A percentile compares a stretch with the other conserved stretches of the same genome.
Evolutionary conservation across 73 alveolate genomes (phyloP).

Genomic region (Uronychia setigera): DNA sequence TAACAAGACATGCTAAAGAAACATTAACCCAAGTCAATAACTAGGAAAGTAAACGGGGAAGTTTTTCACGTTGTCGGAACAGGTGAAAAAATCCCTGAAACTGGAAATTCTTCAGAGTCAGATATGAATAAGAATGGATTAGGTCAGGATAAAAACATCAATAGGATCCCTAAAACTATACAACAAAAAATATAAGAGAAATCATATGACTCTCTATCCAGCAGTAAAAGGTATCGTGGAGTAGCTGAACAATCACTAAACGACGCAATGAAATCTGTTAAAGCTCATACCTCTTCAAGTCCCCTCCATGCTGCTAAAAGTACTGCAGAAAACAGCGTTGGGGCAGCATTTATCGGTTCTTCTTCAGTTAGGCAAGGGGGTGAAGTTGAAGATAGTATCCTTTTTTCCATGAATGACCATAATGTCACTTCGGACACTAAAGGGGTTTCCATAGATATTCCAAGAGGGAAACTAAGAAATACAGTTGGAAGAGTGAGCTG

Average conservation of each 20-base stretch:
- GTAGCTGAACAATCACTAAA: neutral
- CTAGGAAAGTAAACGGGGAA: neutral
- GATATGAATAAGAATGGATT: neutral
- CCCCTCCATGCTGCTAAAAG: neutral
- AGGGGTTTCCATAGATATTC: neutral
- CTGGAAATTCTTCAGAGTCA: neutral
- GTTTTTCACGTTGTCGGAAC: neutral
- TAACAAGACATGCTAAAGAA: neutral
- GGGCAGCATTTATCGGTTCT: neutral
- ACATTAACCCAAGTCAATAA: neutral
- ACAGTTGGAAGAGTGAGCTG: neutral
- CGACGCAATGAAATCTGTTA: neutral
- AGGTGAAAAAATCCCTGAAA: neutral
- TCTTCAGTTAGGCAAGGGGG: neutral
- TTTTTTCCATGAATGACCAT: neutral
- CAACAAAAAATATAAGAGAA: neutral
- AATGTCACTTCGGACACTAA: neutral
- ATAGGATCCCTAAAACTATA: neutral
- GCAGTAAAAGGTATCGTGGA: neutral
- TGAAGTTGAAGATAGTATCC: neutral
- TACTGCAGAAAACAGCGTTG: neutral
- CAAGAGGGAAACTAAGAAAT: neutral
- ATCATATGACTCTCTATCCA: neutral
- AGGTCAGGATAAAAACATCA: neutral
- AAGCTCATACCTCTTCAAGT: neutral